phyloP scores from a whole-genome alignment of 1,139 yeast genomes.

The Hanseniaspora uvarum region DNA sequence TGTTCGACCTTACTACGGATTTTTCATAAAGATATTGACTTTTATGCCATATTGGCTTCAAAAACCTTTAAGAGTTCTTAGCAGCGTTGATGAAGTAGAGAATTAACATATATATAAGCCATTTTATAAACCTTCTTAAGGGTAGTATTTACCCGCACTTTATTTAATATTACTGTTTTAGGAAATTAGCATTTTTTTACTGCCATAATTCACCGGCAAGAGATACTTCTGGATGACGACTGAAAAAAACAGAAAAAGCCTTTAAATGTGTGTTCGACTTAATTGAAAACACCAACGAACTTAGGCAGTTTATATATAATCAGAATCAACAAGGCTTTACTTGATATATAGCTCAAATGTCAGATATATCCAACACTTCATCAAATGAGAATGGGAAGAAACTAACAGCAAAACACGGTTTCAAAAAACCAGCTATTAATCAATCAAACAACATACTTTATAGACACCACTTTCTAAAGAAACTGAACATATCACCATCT shows the following conservation, averaged over 20 bases:
- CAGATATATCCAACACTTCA: not conserved
- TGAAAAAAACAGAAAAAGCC: too few species aligned
- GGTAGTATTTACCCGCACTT: not conserved
- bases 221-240: too few species aligned
- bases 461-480: not conserved
- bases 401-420: not conserved
- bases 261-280: too few species aligned
- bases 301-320: too few species aligned
- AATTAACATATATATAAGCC: not conserved
- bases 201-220: too few species aligned
- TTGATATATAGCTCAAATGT: too few species aligned
- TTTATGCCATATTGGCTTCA: constrained; percentile 44
- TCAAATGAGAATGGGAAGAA: not conserved
- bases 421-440: constrained; percentile 5
- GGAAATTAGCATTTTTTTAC: too few species aligned
- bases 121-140: not conserved
- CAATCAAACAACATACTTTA: constrained; percentile 13
- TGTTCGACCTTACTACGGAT: constrained; percentile 51
- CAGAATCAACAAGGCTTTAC: too few species aligned
- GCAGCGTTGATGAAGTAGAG: constrained; percentile 41
- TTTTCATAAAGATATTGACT: constrained; percentile 45
- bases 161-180: not conserved
- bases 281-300: not conserved
- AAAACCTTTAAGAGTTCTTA: constrained; percentile 39
- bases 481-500: not conserved